Percentiles rank a stretch among this genome's conserved stretches.
phyloP scores from a whole-genome alignment of 2,329 filamentous ascomycete species.

The Monilinia aucupariae region DNA sequence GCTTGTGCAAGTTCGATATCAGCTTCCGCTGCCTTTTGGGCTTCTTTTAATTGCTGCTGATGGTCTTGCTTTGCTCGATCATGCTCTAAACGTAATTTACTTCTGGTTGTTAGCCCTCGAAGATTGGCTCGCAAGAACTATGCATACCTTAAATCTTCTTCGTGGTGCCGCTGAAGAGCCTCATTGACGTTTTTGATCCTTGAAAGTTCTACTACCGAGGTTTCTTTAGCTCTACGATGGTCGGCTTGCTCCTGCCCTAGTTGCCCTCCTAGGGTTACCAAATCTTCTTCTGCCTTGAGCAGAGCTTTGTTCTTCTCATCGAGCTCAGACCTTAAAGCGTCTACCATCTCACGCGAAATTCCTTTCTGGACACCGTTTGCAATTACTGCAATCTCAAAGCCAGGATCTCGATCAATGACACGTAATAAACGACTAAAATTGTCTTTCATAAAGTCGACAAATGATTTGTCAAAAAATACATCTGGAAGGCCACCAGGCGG shows the following conservation, averaged over 20 bases:
- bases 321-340: constrained; percentile 72
- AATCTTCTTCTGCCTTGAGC: constrained; percentile 43
- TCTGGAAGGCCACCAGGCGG: constrained; percentile 59
- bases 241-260: constrained; percentile 70
- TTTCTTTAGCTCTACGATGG: constrained; percentile 60
- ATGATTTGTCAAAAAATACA: constrained; percentile 78
- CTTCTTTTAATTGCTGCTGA: constrained; percentile 43
- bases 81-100: constrained; percentile 36
- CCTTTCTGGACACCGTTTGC: constrained; percentile 79
- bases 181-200: constrained; percentile 54
- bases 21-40: constrained; percentile 44
- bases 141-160: constrained; percentile 55
- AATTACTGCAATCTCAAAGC: constrained; percentile 75
- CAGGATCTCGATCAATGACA: constrained; percentile 86
- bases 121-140: neutral
- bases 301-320: constrained; percentile 60
- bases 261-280: constrained; percentile 46
- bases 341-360: constrained; percentile 88
- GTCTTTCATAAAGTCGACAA: constrained; percentile 93
- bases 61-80: constrained; percentile 27
- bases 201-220: constrained; percentile 46
- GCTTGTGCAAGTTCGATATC: constrained; percentile 44
- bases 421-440: constrained; percentile 82
- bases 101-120: constrained; percentile 25
- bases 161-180: constrained; percentile 63